Base-by-base conservation (phyloP, 2,329 filamentous ascomycete species). In the Cercospora sesami region DNA sequence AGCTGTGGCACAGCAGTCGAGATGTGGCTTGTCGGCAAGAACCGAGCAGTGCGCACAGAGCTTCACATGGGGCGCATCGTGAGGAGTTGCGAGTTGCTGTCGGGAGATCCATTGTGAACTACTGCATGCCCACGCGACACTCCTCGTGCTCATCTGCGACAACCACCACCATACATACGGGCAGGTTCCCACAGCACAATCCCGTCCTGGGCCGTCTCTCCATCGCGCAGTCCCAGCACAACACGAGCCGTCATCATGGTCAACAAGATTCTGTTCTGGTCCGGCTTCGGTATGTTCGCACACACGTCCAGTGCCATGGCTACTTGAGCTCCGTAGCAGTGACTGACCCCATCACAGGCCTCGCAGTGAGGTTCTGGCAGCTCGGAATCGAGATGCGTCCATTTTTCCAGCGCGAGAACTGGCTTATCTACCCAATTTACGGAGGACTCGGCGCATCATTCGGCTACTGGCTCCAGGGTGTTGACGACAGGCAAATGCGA, bases 371-470 rank as follows among this genome's bases (percentile, higher is more conserved):
- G 76, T 87, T 95, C 82, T 97, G 94, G 92, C 95, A 98, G 83
- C 90, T 99, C 80, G 95, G 94, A 78, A 95, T 99, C 80, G 93
- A 99, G 85, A 97, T 96, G 93, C 93, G 94, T 71, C 95, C 94
- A 63, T 90, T 97, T 81, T 92, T 98, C 86, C 90, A 91, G 83
- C 88, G 86, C 78, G 86, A 90, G 79, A 91, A 91, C 65, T 88
- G 97, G 77, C 96, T 93, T 91, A 93, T 89, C 62, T 99, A 97
- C 84, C 95, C 95, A 65, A 83, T 94, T 75, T 99, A 95, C 82
- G 94, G 90, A 68, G 87, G 87, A 74, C 88, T 93, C 71, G 94
- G 94, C 75, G 94, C 90, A 75, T 92, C 91, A 82, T 97, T 98
- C 83, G 95, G 95, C 75, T 97, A 97, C 86, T 99, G 94, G 93